Conservation (phyloP, 192 early-diverging fungal genomes). For the Podila minutissima region DNA sequence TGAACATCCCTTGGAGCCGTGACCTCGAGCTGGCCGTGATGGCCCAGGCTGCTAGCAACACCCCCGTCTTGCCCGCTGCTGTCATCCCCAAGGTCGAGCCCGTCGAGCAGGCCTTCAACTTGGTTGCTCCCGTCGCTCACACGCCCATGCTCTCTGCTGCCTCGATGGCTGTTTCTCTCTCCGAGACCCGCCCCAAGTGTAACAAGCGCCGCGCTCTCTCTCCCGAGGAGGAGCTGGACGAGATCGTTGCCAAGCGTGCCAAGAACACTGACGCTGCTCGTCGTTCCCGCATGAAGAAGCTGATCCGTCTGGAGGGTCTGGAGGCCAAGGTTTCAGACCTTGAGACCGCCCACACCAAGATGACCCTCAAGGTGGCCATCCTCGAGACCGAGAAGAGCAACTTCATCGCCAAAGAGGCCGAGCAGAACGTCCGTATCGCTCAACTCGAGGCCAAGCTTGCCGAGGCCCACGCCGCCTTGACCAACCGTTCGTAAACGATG, state of each 20-base stretch:
- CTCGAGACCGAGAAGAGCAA: constrained; percentile 63
- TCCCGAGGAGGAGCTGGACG: constrained; percentile 31
- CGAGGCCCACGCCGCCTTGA: constrained; percentile 61
- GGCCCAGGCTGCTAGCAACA: constrained; percentile 32
- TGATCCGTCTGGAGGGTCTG: constrained; percentile 76
- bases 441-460: constrained; percentile 60
- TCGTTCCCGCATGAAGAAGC: constrained; percentile 85
- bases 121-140: not conserved
- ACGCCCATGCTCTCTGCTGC: not conserved
- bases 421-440: constrained; percentile 57
- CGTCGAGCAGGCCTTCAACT: constrained; percentile 19
- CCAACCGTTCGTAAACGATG: constrained; percentile 30
- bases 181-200: not conserved
- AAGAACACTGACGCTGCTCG: constrained; percentile 93
- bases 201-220: constrained; percentile 36
- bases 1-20: constrained; percentile 52
- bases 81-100: constrained; percentile 39
- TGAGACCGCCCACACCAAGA: constrained; percentile 74
- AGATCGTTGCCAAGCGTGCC: constrained; percentile 52
- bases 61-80: constrained; percentile 6
- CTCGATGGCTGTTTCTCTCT: not conserved
- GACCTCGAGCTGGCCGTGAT: constrained; percentile 44
- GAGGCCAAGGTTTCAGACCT: constrained; percentile 79
- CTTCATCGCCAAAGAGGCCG: constrained; percentile 53
- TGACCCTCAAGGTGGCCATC: constrained; percentile 65